Evolutionary conservation across 1,284 basidiomycete species (phyloP), one percentile per base, ranked within the genome.

Genomic region (Rhodotorula sp.): DNA sequence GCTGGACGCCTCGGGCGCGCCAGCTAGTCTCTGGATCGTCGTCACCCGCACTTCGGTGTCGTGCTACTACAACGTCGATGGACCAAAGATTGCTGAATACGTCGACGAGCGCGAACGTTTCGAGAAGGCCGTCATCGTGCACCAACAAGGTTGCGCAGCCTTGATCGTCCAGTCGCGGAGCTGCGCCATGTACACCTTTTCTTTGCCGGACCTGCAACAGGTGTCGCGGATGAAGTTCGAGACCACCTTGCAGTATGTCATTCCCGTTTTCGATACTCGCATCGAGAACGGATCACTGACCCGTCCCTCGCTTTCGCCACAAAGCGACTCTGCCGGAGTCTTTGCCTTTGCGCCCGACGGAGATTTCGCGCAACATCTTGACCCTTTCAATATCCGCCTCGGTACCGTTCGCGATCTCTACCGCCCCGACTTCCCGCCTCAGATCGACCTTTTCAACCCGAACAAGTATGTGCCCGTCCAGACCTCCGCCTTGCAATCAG

Each of bases 21-120:
- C 78, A 15, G 76, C 79, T 0, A 80, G 82, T 67, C 77, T 90
- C 3, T 83, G 82, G 82, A 75, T 84, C n/a, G 80, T 81, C 0
- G 81, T 78, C 47, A 77, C 74, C 15, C 76, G 75, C 54, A 79
- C 78, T 38, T 74, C 78, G 55, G 80, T 83, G 34, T 75, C 82
- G 45, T 78, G 78, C 52, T 81, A 81, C 16, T 75, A 80, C 68
- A 83, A 84, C 72, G 81, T 82, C 70, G 81, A 79, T 63, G 83
- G 83, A 8, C 65, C 71, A 5, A 62, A 69, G 54, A 65, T 65
- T 23, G 75, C 75, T 0, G 28, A 57, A 23, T 76, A 69, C 67
- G 70, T 72, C 38, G 74, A 73, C 45, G 67, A 66, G 8, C 58
- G 45, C 0, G 62, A 60, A 2, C 34, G n/a, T 1, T 72, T 73